Percentiles rank a stretch among this genome's conserved stretches.
phyloP scores from a whole-genome alignment of 2,329 filamentous ascomycete species.

The Trichoderma brevicompactum region DNA sequence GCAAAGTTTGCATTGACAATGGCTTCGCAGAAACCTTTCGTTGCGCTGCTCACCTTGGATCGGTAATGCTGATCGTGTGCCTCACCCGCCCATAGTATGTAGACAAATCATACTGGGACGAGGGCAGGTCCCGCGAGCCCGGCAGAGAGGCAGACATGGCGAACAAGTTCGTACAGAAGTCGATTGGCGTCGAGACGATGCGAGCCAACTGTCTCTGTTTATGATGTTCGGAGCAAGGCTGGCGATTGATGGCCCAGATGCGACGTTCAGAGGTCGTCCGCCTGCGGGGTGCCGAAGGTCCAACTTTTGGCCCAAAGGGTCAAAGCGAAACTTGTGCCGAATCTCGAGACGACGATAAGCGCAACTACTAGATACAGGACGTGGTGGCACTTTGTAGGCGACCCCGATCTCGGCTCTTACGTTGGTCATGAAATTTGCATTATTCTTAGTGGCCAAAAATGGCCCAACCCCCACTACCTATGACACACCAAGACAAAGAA shows the following conservation, averaged over 20 bases:
- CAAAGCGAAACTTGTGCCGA: slow-evolving; percentile 26
- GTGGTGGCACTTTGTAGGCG: background rate
- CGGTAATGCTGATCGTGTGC: slow-evolving; percentile 86
- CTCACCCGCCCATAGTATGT: slow-evolving; percentile 95
- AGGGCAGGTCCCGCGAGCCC: slow-evolving; percentile 78
- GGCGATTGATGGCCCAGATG: slow-evolving; percentile 7
- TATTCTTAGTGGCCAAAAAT: slow-evolving; percentile 9
- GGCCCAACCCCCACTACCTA: background rate
- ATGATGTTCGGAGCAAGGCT: background rate
- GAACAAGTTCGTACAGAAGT: background rate
- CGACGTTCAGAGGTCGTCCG: background rate
- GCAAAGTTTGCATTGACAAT: background rate
- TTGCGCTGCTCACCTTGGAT: slow-evolving; percentile 83
- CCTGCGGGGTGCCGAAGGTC: slow-evolving; percentile 26
- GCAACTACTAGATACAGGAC: slow-evolving; percentile 6
- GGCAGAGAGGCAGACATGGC: slow-evolving; percentile 69
- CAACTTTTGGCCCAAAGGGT: slow-evolving; percentile 21
- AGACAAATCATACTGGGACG: slow-evolving; percentile 87
- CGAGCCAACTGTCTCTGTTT: background rate
- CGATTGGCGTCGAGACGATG: slow-evolving; percentile 16
- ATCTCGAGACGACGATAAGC: slow-evolving; percentile 32
- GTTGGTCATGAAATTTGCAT: slow-evolving; percentile 12
- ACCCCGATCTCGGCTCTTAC: slow-evolving; percentile 31
- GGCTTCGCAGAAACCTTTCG: background rate
- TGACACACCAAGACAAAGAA: slow-evolving; percentile 12